Percentiles rank a stretch among this genome's conserved stretches.
Conservation (phyloP, 768 basidiomycete species). For the Naematelia aurantialba region DNA sequence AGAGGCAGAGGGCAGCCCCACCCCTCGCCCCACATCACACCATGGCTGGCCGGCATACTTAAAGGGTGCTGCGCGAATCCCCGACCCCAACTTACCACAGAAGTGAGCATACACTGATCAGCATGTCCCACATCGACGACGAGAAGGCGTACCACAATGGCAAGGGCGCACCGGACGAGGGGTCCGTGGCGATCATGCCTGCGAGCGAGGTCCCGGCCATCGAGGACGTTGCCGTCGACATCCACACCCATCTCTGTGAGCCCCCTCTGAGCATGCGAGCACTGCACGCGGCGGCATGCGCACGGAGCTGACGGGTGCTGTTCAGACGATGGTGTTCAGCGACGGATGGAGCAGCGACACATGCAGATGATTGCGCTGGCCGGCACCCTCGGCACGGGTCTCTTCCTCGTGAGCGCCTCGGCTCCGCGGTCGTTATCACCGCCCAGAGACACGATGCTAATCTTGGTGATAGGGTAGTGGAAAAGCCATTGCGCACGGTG, state of each 20-base stretch:
- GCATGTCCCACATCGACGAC: constrained; percentile 1
- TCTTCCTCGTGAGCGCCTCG: constrained; percentile 17
- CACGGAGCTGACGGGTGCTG: neutral
- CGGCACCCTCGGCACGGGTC: constrained; percentile 22
- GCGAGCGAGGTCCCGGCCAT: constrained; percentile 4
- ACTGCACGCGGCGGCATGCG: neutral
- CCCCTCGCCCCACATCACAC: too few species aligned
- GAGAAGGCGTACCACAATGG: constrained; percentile 7
- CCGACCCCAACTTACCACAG: neutral
- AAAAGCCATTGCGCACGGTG: constrained; percentile 33
- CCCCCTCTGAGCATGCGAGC: neutral
- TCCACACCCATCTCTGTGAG: constrained; percentile 33
- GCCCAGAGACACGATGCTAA: constrained; percentile 4
- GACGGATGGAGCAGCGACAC: constrained; percentile 52
- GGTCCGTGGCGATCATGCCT: constrained; percentile 6
- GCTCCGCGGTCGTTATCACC: constrained; percentile 41
- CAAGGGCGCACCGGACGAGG: neutral
- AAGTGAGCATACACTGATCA: neutral
- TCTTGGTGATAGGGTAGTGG: constrained; percentile 5
- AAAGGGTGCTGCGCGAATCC: too few species aligned
- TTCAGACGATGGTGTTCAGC: constrained; percentile 61
- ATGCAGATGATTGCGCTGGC: constrained; percentile 36
- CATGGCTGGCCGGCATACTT: too few species aligned
- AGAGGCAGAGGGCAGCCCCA: too few species aligned
- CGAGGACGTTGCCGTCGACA: constrained; percentile 22